Evolutionary conservation across 495 filamentous ascomycete species (phyloP).

Genomic region (Alectoria sarmentosa): DNA sequence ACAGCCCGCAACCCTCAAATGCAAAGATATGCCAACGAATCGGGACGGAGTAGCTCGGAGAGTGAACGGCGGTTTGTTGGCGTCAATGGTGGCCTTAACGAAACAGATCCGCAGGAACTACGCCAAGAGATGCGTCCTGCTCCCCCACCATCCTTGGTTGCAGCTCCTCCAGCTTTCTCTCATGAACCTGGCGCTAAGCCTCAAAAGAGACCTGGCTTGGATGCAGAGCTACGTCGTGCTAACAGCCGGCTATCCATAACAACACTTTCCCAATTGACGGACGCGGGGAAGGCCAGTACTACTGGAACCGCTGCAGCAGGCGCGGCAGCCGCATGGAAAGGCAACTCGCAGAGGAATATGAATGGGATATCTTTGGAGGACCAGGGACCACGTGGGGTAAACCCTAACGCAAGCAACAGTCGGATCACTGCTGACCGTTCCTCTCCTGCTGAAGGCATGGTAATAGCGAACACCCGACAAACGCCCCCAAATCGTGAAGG

Average conservation of each 20-base stretch:
- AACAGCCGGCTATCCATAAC: constrained; percentile 74
- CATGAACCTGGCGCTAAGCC: constrained; percentile 64
- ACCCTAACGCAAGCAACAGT: constrained; percentile 30
- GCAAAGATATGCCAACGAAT: constrained; percentile 26
- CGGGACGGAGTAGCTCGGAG: constrained; percentile 52
- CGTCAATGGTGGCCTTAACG: constrained; percentile 18
- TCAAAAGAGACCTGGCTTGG: constrained; percentile 56
- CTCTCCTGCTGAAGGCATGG: constrained; percentile 27
- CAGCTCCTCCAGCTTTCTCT: constrained; percentile 65
- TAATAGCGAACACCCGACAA: constrained; percentile 24
- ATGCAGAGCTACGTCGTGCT: constrained; percentile 66
- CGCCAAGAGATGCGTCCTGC: constrained; percentile 46
- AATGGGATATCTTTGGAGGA: constrained; percentile 29
- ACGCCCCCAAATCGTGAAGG: constrained; percentile 10
- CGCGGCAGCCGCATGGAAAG: constrained; percentile 35
- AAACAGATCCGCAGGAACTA: constrained; percentile 27
- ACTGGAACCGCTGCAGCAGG: constrained; percentile 32
- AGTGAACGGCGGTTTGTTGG: constrained; percentile 41
- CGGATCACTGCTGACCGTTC: constrained; percentile 29
- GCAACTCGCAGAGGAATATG: constrained; percentile 29
- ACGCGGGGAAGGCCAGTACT: constrained; percentile 47
- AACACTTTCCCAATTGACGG: constrained; percentile 69
- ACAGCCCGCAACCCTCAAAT: constrained; percentile 24
- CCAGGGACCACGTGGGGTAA: constrained; percentile 30
- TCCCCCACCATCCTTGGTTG: constrained; percentile 65